Evolutionary conservation across 345 rosid species (phyloP).

Genomic region (Rhodamnia argentea): DNA sequence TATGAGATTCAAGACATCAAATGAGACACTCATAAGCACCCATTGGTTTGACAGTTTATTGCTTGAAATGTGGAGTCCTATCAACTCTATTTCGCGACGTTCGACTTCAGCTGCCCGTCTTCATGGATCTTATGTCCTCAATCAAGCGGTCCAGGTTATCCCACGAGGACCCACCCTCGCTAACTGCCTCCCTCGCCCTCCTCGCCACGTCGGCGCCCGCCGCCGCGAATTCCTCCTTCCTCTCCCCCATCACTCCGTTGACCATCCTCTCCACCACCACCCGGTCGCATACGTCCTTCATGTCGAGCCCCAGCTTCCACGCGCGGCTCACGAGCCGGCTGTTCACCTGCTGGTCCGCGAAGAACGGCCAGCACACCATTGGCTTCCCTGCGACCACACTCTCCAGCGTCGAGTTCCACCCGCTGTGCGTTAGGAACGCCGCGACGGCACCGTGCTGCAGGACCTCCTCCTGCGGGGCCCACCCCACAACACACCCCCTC

Average conservation of each 20-base stretch:
- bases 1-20: neutral
- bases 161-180: conserved; percentile 31
- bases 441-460: conserved; percentile 37
- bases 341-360: conserved; percentile 50
- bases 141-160: conserved; percentile 23
- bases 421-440: conserved; percentile 59
- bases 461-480: conserved; percentile 43
- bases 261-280: conserved; percentile 38
- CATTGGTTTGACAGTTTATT: neutral
- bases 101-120: neutral
- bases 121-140: conserved; percentile 19
- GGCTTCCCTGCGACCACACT: conserved; percentile 50
- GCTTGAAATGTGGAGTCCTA: neutral
- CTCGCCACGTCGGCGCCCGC: conserved; percentile 13
- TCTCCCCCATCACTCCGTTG: conserved; percentile 45
- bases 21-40: neutral
- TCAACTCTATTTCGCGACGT: neutral
- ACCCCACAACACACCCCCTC: conserved; percentile 12
- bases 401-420: conserved; percentile 83
- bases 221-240: conserved; percentile 22
- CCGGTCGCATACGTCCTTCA: conserved; percentile 53
- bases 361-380: conserved; percentile 64
- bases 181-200: conserved; percentile 7
- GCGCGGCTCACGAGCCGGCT: conserved; percentile 43
- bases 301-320: conserved; percentile 61